Percentiles rank a stretch among this genome's conserved stretches.
phyloP scores from a whole-genome alignment of 352 stramenopile species.

The Pythium oligandrum region DNA sequence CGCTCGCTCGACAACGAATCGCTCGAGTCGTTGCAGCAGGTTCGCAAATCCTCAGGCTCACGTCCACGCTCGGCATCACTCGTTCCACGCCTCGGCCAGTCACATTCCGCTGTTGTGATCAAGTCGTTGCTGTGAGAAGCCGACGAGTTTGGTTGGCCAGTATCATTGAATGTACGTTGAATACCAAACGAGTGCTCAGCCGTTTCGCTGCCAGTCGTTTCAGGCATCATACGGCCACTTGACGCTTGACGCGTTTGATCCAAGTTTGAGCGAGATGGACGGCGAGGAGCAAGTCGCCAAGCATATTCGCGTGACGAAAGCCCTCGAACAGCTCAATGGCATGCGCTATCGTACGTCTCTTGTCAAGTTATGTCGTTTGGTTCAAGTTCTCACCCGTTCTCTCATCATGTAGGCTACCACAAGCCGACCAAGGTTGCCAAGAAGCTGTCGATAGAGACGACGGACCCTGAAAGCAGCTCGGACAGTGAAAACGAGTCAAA shows the following conservation, averaged over 20 bases:
- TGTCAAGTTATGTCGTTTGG: neutral
- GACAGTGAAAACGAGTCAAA: too few species aligned
- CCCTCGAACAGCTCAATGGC: slow-evolving; percentile 67
- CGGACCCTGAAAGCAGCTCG: too few species aligned
- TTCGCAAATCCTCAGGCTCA: too few species aligned
- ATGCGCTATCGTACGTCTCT: slow-evolving; percentile 48
- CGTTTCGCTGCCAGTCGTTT: too few species aligned
- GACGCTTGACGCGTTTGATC: too few species aligned
- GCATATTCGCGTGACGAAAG: slow-evolving; percentile 55
- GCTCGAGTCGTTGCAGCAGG: too few species aligned
- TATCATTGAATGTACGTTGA: neutral
- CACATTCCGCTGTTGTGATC: slow-evolving; percentile 9
- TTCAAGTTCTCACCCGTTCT: neutral
- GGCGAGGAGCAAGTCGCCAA: slow-evolving; percentile 14
- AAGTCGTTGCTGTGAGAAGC: slow-evolving; percentile 16
- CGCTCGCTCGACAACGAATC: neutral
- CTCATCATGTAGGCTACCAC: slow-evolving; percentile 37
- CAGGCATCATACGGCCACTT: too few species aligned
- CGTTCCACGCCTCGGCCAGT: neutral
- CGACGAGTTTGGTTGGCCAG: too few species aligned
- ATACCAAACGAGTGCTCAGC: too few species aligned
- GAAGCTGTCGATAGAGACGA: too few species aligned
- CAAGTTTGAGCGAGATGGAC: too few species aligned
- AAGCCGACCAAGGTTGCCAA: neutral
- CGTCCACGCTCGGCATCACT: neutral